phyloP scores from a whole-genome alignment of 768 basidiomycete genomes.

The Boletus reticulatus region DNA sequence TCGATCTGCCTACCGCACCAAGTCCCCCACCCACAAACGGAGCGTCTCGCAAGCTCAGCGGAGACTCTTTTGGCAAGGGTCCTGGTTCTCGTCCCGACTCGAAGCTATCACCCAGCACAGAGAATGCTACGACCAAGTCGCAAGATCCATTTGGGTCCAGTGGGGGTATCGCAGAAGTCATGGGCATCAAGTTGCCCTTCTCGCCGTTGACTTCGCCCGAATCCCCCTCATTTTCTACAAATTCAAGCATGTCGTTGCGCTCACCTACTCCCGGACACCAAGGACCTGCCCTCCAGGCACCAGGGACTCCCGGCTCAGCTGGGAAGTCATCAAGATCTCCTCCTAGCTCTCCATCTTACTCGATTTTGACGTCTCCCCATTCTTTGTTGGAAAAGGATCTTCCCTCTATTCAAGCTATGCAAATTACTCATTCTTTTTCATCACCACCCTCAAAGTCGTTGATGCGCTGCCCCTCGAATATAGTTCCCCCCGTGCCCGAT shows the following conservation, averaged over 20 bases:
- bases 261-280: constrained; percentile 19
- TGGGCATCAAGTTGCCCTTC: constrained; percentile 32
- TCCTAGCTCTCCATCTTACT: constrained; percentile 26
- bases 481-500: constrained; percentile 30
- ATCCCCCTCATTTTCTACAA: constrained; percentile 30
- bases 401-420: constrained; percentile 33
- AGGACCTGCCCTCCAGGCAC: constrained; percentile 9
- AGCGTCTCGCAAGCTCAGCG: constrained; percentile 30
- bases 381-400: constrained; percentile 32
- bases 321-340: constrained; percentile 21
- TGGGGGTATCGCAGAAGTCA: constrained; percentile 22
- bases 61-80: constrained; percentile 33
- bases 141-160: constrained; percentile 15
- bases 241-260: constrained; percentile 25
- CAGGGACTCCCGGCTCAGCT: constrained; percentile 15
- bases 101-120: constrained; percentile 32
- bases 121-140: constrained; percentile 17
- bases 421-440: constrained; percentile 11
- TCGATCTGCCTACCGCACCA: constrained; percentile 16
- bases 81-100: constrained; percentile 39
- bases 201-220: constrained; percentile 31
- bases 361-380: constrained; percentile 37
- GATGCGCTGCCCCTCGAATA: constrained; percentile 9
- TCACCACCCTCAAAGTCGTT: constrained; percentile 12
- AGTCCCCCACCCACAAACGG: constrained; percentile 29